Evolutionary conservation across 2,329 filamentous ascomycete genomes (phyloP).

Genomic region (Aspergillus tanneri): DNA sequence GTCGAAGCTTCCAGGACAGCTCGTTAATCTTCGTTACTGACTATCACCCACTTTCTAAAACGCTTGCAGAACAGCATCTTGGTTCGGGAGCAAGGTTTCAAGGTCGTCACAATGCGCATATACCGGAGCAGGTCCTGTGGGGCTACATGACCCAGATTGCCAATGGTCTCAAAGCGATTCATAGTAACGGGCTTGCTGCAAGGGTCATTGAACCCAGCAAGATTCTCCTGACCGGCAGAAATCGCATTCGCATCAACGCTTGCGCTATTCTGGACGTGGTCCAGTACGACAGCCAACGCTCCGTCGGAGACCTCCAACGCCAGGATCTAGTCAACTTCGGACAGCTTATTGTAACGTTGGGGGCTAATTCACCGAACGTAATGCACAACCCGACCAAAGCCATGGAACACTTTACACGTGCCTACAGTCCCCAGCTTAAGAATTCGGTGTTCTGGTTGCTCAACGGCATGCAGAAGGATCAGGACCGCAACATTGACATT

Average conservation of each 20-base stretch:
- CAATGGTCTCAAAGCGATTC: slow-evolving; percentile 82
- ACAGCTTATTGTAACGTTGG: slow-evolving; percentile 77
- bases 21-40: slow-evolving; percentile 92
- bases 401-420: slow-evolving; percentile 72
- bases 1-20: slow-evolving; percentile 87
- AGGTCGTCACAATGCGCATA: slow-evolving; percentile 49
- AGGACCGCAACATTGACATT: slow-evolving; percentile 70
- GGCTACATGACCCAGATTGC: slow-evolving; percentile 88
- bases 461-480: slow-evolving; percentile 59
- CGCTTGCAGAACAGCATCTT: slow-evolving; percentile 75
- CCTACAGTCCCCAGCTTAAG: slow-evolving; percentile 74
- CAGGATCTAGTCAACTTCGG: slow-evolving; percentile 86
- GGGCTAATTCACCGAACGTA: slow-evolving; percentile 63
- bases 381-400: slow-evolving; percentile 65
- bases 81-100: slow-evolving; percentile 41
- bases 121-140: slow-evolving; percentile 79
- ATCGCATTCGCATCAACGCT: slow-evolving; percentile 80
- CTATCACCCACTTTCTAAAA: slow-evolving; percentile 88
- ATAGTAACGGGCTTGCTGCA: slow-evolving; percentile 76
- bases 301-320: slow-evolving; percentile 74
- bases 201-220: slow-evolving; percentile 84
- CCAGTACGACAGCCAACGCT: slow-evolving; percentile 69
- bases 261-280: slow-evolving; percentile 89
- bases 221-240: slow-evolving; percentile 85
- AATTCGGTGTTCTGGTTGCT: slow-evolving; percentile 82